Evolutionary conservation across 176 grass and related monocot genomes (phyloP).

Genomic region (Triticum timopheevii): DNA sequence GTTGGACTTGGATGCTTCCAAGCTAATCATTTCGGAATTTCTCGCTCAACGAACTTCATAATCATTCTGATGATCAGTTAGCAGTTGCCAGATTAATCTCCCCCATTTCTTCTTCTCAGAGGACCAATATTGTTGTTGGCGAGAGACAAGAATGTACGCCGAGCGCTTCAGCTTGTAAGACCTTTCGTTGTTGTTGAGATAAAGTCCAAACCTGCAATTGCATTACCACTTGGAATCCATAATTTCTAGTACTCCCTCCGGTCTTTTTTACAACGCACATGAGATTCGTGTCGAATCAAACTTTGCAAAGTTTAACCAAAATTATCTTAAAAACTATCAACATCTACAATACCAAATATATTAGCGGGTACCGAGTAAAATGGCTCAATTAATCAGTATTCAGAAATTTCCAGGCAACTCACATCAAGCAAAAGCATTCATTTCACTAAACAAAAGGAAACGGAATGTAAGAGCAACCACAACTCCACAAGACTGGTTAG

Average conservation of each 20-base stretch:
- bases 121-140: not conserved
- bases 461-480: not conserved
- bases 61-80: constrained; percentile 24
- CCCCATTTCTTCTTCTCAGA: not conserved
- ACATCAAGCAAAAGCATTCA: not conserved
- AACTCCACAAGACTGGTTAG: not conserved
- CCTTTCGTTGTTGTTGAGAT: not conserved
- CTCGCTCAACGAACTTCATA: constrained; percentile 19
- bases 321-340: no score
- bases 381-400: not conserved
- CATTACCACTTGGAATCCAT: not conserved
- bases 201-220: not conserved
- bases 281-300: no score
- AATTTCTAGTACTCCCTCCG: no score
- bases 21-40: constrained; percentile 28
- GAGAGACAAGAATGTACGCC: not conserved
- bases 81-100: not conserved
- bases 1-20: constrained; percentile 26
- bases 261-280: no score
- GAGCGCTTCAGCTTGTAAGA: not conserved
- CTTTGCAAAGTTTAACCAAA: no score
- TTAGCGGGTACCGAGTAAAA: not conserved
- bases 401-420: not conserved
- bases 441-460: not conserved
- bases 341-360: no score